Evolutionary conservation across 2,329 filamentous ascomycete species (phyloP), one percentile per base, ranked within the genome.

Genomic region (Exophiala sp.): DNA sequence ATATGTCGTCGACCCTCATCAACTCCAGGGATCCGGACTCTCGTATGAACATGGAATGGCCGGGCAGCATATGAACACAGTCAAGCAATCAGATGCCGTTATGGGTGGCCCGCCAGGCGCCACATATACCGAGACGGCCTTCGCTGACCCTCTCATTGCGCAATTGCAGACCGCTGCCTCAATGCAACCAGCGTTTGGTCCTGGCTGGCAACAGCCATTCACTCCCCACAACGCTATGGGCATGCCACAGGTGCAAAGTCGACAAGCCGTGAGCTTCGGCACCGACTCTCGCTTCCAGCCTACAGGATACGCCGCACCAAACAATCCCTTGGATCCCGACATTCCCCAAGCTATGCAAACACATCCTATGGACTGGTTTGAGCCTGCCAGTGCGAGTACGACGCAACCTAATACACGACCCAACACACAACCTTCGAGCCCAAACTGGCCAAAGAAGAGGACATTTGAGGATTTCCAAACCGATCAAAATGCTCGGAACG

Each of bases 341-440:
- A 43, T 58, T 29, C 52, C 52, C 14, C 44, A 46, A 16, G 48
- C 40, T 5, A 35, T 55, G 30, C 49, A 55, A 35, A 53, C 45
- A 24, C 39, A 45, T 42, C 24, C 46, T 8, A 44, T 51, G 27
- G 52, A 58, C 18, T 54, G 49, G 46, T 43, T 59, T 10, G 53
- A 54, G 29, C 53, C 55, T 1, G 24, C 48, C 8, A 58, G 53
- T 30, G 52, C 44, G 13, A 53, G 53, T 19, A 55, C 47, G 11
- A 57, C 55, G 10, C 52, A 57, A 10, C 55, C 52, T 2, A 57
- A 57, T 24, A 60, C 55, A 2, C 46, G 47, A 14, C 52, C 55
- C 1, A 50, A 44, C 22, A 60, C 58, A n/a, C 52, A 59, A 42
- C 59, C 59, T 14, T 60, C 59, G 27, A 60, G 56, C 48, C 59